phyloP scores from a whole-genome alignment of 306 rosid genomes.

The Amphicarpaea edgeworthii region DNA sequence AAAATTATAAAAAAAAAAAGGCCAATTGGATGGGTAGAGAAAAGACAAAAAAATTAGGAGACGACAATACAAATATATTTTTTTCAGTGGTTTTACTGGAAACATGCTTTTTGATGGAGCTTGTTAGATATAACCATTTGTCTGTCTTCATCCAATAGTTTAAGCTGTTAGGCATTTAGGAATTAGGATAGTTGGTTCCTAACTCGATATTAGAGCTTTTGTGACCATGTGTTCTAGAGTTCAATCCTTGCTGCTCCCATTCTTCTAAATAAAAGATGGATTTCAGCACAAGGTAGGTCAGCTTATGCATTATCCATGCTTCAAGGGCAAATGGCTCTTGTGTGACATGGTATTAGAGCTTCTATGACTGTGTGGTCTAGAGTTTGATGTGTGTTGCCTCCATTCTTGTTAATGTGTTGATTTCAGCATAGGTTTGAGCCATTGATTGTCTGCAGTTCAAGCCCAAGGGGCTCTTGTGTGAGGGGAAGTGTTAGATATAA shows the following conservation, averaged over 20 bases:
- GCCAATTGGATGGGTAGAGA: neutral
- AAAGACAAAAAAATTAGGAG: conserved; percentile 5
- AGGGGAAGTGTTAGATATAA: neutral
- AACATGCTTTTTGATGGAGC: conserved; percentile 1
- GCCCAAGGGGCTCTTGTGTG: neutral
- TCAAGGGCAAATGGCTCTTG: conserved; percentile 8
- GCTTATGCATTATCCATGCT: neutral
- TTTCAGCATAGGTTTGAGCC: neutral
- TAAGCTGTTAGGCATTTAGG: too few relatives aligned
- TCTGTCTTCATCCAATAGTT: neutral
- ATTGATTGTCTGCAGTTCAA: neutral
- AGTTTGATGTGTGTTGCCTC: neutral
- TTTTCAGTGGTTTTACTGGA: conserved; percentile 15
- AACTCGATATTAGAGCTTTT: neutral
- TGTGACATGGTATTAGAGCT: neutral
- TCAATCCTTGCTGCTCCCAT: neutral
- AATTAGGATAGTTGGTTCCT: conserved; percentile 8
- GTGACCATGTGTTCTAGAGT: neutral
- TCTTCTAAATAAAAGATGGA: conserved; percentile 10
- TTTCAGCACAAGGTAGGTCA: conserved; percentile 1
- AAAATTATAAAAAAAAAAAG: too few relatives aligned
- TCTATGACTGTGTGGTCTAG: neutral
- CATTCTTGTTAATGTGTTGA: neutral
- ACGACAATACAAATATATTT: conserved; percentile 15
- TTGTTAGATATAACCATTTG: conserved; percentile 13